These are phyloP conservation scores for Sclerotinia sclerotiorum DNA, from an alignment of 2,329 filamentous ascomycete genomes.

Conservation along the genomic window DNA sequence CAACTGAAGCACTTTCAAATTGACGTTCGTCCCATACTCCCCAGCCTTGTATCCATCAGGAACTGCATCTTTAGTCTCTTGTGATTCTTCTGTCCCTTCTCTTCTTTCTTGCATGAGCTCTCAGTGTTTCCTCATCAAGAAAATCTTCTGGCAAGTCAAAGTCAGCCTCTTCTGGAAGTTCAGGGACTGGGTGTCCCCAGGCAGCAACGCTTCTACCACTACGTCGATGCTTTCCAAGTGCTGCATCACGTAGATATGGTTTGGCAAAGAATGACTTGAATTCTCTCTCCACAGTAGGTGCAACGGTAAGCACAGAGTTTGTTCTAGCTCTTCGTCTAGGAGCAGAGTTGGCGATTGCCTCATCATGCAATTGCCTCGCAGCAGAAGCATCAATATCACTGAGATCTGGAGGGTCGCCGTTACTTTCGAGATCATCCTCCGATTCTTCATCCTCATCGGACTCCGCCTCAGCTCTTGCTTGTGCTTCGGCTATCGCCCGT, in stretches of 20 bases:
- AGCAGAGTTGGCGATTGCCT: constrained; percentile 41
- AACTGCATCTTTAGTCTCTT: constrained; percentile 17
- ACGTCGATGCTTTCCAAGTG: constrained; percentile 70
- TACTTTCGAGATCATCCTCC: constrained; percentile 56
- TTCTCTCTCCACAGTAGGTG: constrained; percentile 50
- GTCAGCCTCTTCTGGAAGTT: constrained; percentile 61
- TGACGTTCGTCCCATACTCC: constrained; percentile 29
- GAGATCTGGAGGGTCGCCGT: constrained; percentile 54
- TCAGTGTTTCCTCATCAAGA: constrained; percentile 50
- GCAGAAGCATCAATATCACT: constrained; percentile 70
- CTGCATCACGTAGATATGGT: constrained; percentile 71
- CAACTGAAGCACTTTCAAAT: constrained; percentile 43
- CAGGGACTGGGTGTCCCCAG: constrained; percentile 80
- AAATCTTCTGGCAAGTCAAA: constrained; percentile 69
- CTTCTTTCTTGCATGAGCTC: constrained; percentile 61
- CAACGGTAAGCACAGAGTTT: constrained; percentile 29
- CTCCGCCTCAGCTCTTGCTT: constrained; percentile 46
- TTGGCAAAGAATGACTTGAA: constrained; percentile 84
- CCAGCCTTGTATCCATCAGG: constrained; percentile 22
- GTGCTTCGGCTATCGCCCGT: constrained; percentile 52
- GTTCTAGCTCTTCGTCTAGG: constrained; percentile 28
- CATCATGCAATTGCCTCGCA: constrained; percentile 67
- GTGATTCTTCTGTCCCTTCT: constrained; percentile 45
- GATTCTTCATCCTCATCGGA: constrained; percentile 26
- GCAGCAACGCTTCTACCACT: constrained; percentile 70